Base-by-base conservation (phyloP, 2,329 filamentous ascomycete species). In the Talaromyces sp. region DNA sequence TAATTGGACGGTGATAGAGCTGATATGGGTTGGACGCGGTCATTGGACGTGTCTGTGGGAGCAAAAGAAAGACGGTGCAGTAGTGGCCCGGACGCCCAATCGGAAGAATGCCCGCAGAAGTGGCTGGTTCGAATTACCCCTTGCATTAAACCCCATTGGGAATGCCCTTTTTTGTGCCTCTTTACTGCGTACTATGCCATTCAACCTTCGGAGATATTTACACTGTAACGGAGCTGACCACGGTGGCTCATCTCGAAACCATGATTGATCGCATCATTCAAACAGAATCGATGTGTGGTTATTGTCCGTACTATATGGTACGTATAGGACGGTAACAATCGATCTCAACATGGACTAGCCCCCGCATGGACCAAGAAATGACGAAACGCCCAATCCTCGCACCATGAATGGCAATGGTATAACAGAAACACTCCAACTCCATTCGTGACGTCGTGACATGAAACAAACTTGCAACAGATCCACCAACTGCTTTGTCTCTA, bases 111-210 rank as follows among this genome's bases (percentile, higher is more conserved):
- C 65, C 65, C 65, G 57, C 62, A 50, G 35, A 35, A 22, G 45
- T 56, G 47, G 64, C 39, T 62, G 50, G 52, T 10, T 19, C 31
- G 22, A 22, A 31, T 31, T 43, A 39, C 58, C 56, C 65, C 65
- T 64, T 66, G 62, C 62, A 35, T 62, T 65, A 59, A 62, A 33
- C 64, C 64, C 22, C 35, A 37, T 19, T 9, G 64, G 64, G 48
- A 58, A 27, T 13, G 4, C n/a, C 33, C 14, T 39, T 33, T 35
- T 54, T 33, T 54, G 19, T 19, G 43, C n/a, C n/a, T 22, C 43
- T 45, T 45, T 4, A 37, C 35, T 37, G 3, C 35, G 9, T 13
- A 13, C 5, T 37, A 13, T 37, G 35, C 9, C 35, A 37, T 37
- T 11, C 9, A 37, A 13, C 11, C 43, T 47, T 47, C 22, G 45